phyloP scores from a whole-genome alignment of 106 monocot genomes.

The Amphibolis antarctica region DNA sequence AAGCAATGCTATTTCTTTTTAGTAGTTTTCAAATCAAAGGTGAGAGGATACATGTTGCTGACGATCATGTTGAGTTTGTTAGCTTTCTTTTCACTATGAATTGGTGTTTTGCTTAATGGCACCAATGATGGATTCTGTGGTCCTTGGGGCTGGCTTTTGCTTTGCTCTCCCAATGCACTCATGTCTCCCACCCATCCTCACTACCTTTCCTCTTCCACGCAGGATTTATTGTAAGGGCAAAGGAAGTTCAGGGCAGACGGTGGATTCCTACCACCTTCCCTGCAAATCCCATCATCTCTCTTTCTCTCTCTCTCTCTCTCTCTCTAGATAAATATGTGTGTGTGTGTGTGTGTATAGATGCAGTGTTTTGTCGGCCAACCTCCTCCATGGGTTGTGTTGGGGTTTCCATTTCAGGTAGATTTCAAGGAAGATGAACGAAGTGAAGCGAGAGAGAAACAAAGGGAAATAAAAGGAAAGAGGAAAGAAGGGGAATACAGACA shows the following conservation, averaged over 20 bases:
- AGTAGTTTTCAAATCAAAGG: too few relatives aligned
- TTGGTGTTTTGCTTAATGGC: background rate
- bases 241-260: background rate
- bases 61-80: background rate
- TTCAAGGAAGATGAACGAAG: too few relatives aligned
- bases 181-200: background rate
- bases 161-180: background rate
- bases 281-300: background rate
- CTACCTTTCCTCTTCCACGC: background rate
- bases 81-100: background rate
- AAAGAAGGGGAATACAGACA: too few relatives aligned
- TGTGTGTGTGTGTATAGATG: too few relatives aligned
- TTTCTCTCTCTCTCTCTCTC: background rate
- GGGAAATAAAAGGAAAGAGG: too few relatives aligned
- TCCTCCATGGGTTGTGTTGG: too few relatives aligned
- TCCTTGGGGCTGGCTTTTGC: background rate
- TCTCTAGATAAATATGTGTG: too few relatives aligned
- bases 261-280: background rate
- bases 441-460: too few relatives aligned
- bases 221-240: background rate
- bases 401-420: too few relatives aligned
- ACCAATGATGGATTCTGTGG: background rate
- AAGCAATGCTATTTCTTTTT: too few relatives aligned
- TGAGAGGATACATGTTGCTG: background rate
- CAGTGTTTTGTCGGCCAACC: too few relatives aligned